phyloP scores from a whole-genome alignment of 305 asterid species.

The Striga hermonthica region DNA sequence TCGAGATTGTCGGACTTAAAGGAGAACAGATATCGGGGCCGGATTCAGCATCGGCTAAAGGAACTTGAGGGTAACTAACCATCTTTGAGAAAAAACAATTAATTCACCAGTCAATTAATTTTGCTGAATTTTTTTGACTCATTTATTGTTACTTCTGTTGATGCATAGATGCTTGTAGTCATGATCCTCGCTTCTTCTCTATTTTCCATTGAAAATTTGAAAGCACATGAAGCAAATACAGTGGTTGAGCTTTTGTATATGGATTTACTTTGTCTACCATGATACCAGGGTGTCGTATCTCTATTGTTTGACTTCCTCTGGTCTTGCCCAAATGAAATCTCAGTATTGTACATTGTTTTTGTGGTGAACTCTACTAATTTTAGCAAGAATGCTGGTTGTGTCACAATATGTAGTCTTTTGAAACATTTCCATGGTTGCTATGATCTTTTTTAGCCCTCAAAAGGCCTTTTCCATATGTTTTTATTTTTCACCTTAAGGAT shows the following conservation, averaged over 20 bases:
- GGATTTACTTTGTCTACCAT: no score
- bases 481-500: neutral
- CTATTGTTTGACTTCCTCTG: slow-evolving; percentile 11
- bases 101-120: slow-evolving; percentile 17
- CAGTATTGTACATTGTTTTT: slow-evolving; percentile 1
- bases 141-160: slow-evolving; percentile 24
- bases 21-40: slow-evolving; percentile 65
- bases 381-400: no score
- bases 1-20: slow-evolving; percentile 57
- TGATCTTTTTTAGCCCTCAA: slow-evolving; percentile 4
- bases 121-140: slow-evolving; percentile 22
- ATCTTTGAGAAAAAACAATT: slow-evolving; percentile 26
- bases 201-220: neutral
- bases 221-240: no score
- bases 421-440: neutral
- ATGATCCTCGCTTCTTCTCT: slow-evolving; percentile 14
- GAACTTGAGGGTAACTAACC: slow-evolving; percentile 85
- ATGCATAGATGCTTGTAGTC: slow-evolving; percentile 19
- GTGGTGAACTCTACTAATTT: no score
- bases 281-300: neutral
- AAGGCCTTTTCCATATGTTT: slow-evolving; percentile 15
- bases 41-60: slow-evolving; percentile 64
- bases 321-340: slow-evolving; percentile 5
- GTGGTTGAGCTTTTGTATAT: no score
- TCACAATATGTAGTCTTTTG: neutral